These are phyloP conservation scores for Monascus purpureus DNA, from an alignment of 495 filamentous ascomycete species.

Conservation along the genomic window DNA sequence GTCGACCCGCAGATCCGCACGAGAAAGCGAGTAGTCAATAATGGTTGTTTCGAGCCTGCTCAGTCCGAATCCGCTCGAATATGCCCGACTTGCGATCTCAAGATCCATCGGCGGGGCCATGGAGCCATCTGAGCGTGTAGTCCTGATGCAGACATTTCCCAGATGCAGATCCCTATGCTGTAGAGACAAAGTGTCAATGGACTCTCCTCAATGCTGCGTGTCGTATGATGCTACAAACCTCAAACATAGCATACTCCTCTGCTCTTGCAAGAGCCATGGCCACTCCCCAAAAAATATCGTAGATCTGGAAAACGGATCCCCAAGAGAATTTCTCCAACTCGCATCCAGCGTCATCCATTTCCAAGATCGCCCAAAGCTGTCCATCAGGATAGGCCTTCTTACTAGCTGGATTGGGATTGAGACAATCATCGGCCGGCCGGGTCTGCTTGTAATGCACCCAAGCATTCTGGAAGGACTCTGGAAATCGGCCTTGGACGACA, in stretches of 20 bases:
- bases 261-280: conserved; percentile 63
- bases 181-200: background rate
- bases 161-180: conserved; percentile 79
- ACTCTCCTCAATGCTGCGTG: background rate
- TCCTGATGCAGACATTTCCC: conserved; percentile 68
- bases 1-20: conserved; percentile 30
- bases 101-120: conserved; percentile 20
- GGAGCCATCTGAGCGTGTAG: conserved; percentile 20
- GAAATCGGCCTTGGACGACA: conserved; percentile 56
- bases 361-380: conserved; percentile 68
- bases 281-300: conserved; percentile 78
- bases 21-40: conserved; percentile 82
- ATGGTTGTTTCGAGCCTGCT: conserved; percentile 66
- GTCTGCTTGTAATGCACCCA: conserved; percentile 49
- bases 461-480: conserved; percentile 46
- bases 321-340: conserved; percentile 53
- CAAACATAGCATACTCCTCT: conserved; percentile 59
- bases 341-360: conserved; percentile 75
- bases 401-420: conserved; percentile 51
- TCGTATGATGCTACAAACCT: conserved; percentile 30
- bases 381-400: conserved; percentile 44
- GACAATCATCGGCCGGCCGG: conserved; percentile 33
- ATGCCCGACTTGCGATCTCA: conserved; percentile 15
- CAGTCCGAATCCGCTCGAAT: conserved; percentile 43
- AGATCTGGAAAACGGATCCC: conserved; percentile 45